Percentiles rank a stretch among this genome's conserved stretches.
Conservation (phyloP, 2,329 filamentous ascomycete species). For the Microcyclospora pomicola region DNA sequence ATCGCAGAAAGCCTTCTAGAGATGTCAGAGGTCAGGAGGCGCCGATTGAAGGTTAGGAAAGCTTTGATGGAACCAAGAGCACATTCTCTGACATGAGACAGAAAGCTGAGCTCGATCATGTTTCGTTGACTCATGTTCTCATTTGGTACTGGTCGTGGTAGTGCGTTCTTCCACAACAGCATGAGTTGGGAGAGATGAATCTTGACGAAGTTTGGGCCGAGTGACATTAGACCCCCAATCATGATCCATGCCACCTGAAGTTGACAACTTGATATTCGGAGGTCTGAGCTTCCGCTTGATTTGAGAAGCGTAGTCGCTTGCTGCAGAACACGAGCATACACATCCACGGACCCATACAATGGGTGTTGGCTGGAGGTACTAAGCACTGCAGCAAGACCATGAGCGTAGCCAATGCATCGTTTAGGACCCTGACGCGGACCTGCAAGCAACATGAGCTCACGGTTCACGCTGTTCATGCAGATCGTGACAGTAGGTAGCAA, state of each 20-base stretch:
- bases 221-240: constrained; percentile 88
- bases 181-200: constrained; percentile 91
- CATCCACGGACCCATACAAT: constrained; percentile 86
- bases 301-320: constrained; percentile 89
- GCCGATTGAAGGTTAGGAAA: constrained; percentile 86
- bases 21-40: constrained; percentile 82
- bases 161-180: constrained; percentile 89
- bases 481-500: constrained; percentile 82
- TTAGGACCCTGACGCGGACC: constrained; percentile 65
- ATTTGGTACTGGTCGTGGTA: constrained; percentile 86
- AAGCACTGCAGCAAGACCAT: constrained; percentile 78
- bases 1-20: constrained; percentile 85
- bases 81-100: constrained; percentile 89
- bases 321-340: constrained; percentile 79
- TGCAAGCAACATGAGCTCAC: constrained; percentile 67
- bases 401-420: constrained; percentile 78
- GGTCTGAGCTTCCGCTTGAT: constrained; percentile 77
- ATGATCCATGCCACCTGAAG: constrained; percentile 97
- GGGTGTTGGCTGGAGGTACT: constrained; percentile 81
- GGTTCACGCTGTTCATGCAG: constrained; percentile 86
- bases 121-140: constrained; percentile 78
- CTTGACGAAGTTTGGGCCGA: constrained; percentile 96
- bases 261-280: constrained; percentile 82
- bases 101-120: constrained; percentile 76
- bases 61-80: constrained; percentile 81